phyloP scores from a whole-genome alignment of 306 rosid species.

The Gynostemma pentaphyllum region DNA sequence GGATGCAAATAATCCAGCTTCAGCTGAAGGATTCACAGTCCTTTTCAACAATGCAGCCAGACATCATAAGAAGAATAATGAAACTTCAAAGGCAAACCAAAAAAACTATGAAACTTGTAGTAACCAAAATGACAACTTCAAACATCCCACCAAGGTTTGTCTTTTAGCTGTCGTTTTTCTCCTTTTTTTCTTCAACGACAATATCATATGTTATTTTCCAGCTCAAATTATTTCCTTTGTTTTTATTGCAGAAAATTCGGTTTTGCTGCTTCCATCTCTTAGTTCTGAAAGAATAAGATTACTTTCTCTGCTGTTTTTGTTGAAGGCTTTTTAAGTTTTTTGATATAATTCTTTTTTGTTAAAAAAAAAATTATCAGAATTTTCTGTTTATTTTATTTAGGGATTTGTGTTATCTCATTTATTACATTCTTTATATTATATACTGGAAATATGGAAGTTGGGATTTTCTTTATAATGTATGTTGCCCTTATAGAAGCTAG shows the following conservation, averaged over 20 bases:
- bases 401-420: too few relatives aligned
- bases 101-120: constrained; percentile 20
- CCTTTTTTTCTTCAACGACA: too few relatives aligned
- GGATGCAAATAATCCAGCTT: constrained; percentile 79
- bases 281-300: neutral
- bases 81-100: constrained; percentile 12
- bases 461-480: too few relatives aligned
- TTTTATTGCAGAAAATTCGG: constrained; percentile 5
- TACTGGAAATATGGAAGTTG: too few relatives aligned
- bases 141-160: constrained; percentile 32
- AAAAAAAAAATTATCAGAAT: too few relatives aligned
- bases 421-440: too few relatives aligned
- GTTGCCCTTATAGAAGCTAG: too few relatives aligned
- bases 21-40: constrained; percentile 69
- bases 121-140: constrained; percentile 11
- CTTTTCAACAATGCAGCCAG: constrained; percentile 76
- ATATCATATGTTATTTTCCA: too few relatives aligned
- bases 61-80: constrained; percentile 58
- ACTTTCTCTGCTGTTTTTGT: neutral
- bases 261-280: neutral
- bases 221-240: neutral
- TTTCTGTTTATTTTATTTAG: too few relatives aligned
- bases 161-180: neutral
- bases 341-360: too few relatives aligned
- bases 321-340: neutral